Base-by-base conservation (phyloP, 73 alveolate species). In the Tetrahymena malaccensis region DNA sequence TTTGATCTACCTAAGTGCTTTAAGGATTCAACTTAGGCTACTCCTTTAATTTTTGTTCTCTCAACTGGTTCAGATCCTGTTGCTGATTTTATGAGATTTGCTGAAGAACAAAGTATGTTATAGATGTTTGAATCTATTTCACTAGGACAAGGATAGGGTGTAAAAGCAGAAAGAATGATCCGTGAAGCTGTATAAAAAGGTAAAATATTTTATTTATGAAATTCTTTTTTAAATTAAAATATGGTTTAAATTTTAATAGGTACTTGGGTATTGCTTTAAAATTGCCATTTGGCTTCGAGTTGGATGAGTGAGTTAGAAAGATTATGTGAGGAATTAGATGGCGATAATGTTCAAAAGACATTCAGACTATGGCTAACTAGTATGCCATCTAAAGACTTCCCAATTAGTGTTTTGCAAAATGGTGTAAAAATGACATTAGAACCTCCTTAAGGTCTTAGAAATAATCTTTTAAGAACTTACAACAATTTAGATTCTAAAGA, bases 61-160 rank as follows among this genome's bases (percentile, higher is more conserved):
- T 98, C 99, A 27, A 98, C 99, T 34, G 99, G 99, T 85, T 98
- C 99, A 8, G 99, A 99, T 94, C 99, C 99, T 15, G 99, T 99
- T 55, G 98, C 99, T 50, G 99, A 99, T 96, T 98, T 99, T 95
- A 94, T 97, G 94, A 97, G 98, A 93, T 99, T 99, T 93, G 99
- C 99, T 10, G 99, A 99, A 96, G 99, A 99, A 97, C 97, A 98
- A 98, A 99, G 99, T 94, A 98, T 99, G 99, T 97, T 98, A 93
- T 99, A 99, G 98, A 99, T 98, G 97, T 96, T 98, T 93, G 99
- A 98, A 50, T 98, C 99, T 34, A 98, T 99, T 89, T 98, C 99
- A 7, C 98, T 99, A 34, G 99, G 99, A 35, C 96, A 98, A 96
- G 99, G 99, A 16, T 99, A 99, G 94, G 99, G 99, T 70, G 98